Conservation (phyloP, 768 basidiomycete genomes). For the Boletus sp. region DNA sequence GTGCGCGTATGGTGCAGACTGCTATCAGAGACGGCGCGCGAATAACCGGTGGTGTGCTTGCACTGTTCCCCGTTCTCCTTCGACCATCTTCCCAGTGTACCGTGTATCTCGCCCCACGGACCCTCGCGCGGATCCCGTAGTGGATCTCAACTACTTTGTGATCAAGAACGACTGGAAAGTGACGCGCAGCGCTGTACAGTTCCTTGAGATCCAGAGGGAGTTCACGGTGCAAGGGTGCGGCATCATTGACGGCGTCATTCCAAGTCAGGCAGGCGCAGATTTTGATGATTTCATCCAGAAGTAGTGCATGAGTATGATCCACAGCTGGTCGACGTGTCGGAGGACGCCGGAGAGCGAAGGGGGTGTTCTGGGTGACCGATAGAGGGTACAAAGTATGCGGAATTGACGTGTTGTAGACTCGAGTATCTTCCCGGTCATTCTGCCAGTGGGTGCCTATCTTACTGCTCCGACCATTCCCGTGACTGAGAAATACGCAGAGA, state of each 20-base stretch:
- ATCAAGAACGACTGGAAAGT: neutral
- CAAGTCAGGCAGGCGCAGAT: neutral
- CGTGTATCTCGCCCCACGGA: conserved; percentile 21
- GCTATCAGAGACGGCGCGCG: neutral
- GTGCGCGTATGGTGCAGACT: neutral
- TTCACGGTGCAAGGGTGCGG: neutral
- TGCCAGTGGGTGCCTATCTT: conserved; percentile 23
- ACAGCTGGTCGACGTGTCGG: conserved; percentile 22
- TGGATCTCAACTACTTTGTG: neutral
- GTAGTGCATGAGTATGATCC: neutral
- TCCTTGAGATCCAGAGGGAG: neutral
- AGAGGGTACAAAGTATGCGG: conserved; percentile 44
- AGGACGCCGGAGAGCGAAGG: conserved; percentile 25
- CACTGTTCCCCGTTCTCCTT: neutral
- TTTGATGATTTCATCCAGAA: neutral
- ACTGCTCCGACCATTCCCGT: conserved; percentile 33
- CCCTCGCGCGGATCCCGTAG: neutral
- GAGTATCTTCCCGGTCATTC: conserved; percentile 30
- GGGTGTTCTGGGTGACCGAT: conserved; percentile 36
- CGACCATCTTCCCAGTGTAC: conserved; percentile 13
- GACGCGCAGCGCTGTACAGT: neutral
- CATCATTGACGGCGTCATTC: neutral
- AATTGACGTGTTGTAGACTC: conserved; percentile 40
- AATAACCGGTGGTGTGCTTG: neutral
- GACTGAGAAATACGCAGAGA: conserved; percentile 38